Evolutionary conservation across 2,329 filamentous ascomycete genomes (phyloP).

Genomic region (Venturiaceae sp.): DNA sequence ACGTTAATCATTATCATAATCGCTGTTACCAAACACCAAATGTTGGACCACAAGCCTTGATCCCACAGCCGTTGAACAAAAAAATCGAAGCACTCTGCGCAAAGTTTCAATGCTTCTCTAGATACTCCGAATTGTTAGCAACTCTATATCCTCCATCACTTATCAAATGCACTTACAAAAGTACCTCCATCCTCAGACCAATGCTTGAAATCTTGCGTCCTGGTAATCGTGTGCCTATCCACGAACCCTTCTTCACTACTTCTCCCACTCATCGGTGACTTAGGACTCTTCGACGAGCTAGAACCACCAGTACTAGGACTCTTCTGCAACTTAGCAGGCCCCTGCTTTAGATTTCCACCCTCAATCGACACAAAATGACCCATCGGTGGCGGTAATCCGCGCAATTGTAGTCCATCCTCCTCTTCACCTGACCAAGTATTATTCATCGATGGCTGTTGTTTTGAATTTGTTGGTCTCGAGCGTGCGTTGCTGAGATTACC

Average conservation of each 20-base stretch:
- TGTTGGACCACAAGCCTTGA: too few relatives aligned
- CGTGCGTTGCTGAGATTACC: background rate
- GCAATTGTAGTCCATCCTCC: background rate
- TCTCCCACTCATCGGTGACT: background rate
- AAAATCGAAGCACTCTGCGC: too few relatives aligned
- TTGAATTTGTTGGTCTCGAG: background rate
- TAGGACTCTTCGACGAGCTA: background rate
- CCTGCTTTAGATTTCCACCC: background rate
- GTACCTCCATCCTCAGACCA: background rate
- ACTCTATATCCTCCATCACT: too few relatives aligned
- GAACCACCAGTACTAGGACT: background rate
- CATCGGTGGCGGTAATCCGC: background rate
- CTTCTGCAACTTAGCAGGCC: background rate
- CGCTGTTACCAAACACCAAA: too few relatives aligned
- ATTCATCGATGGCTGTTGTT: background rate
- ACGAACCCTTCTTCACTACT: background rate
- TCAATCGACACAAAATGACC: background rate
- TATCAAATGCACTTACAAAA: background rate
- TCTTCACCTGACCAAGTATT: background rate
- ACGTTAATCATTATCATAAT: too few relatives aligned
- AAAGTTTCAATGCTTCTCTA: too few relatives aligned
- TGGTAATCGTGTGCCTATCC: background rate
- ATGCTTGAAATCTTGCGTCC: background rate
- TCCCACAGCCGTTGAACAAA: too few relatives aligned
- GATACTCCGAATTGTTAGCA: too few relatives aligned